Base-by-base conservation (phyloP, 345 rosid species). In the Raphanus raphanistrum region DNA sequence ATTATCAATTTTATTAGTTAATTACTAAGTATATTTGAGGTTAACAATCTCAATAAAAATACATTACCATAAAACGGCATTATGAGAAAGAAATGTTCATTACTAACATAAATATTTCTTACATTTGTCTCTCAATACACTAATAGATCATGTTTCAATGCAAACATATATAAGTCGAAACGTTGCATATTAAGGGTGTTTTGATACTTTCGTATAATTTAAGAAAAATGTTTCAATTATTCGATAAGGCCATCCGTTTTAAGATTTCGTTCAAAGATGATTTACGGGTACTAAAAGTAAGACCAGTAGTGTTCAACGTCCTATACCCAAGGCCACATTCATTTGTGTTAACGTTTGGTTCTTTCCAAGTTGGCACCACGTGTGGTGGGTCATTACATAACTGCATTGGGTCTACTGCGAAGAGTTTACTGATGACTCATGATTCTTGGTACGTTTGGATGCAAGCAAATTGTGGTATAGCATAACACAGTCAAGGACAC, bases 401-500 rank as follows among this genome's bases (percentile, higher is more conserved):
- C 63, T 73, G 77, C 28, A 9, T n/a, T 2, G 41, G 27, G 43
- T 59, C 15, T 43, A 17, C 32, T 63, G 35, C 7, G 16, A 59
- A 59, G 64, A 12, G 17, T 60, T 28, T 5, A 8, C 28, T 28
- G 64, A 28, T 28, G 64, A 13, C 10, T 60, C 17, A 60, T 28
- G 35, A 60, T 60, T 60, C 64, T 60, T 60, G 17, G 64, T 60
- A 60, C 35, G 17, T 60, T 28, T 60, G 64, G 36, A 60, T 2
- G 64, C 35, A 60, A 60, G 35, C 36, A 28, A 10, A 26, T n/a
- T 62, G 5, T 31, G 63, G 17, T 54, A 54, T 15, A 35, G 28
- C 71, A 65, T 74, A 74, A 26, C 54, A 74, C 55, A 63, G 4
- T 65, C 54, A 64, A 73, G 70, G 36, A 74, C 70, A 64, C 55